These are phyloP conservation scores for Fonsecaea monophora DNA, from an alignment of 2,329 filamentous ascomycete genomes.

Conservation along the genomic window DNA sequence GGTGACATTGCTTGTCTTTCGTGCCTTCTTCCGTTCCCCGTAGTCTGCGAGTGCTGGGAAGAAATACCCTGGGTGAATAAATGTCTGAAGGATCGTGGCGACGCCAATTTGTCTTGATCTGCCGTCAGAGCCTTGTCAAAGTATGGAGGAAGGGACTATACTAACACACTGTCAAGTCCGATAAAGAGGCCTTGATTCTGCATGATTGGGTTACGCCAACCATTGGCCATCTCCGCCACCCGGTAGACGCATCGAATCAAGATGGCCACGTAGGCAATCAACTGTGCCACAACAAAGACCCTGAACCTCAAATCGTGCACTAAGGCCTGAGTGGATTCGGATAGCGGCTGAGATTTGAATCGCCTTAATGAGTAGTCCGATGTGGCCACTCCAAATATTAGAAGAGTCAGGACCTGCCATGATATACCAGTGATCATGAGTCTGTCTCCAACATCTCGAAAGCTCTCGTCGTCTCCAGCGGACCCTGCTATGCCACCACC, in stretches of 20 bases:
- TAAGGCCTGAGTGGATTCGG: conserved; percentile 16
- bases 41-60: conserved; percentile 25
- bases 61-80: conserved; percentile 35
- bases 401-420: conserved; percentile 62
- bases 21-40: conserved; percentile 5
- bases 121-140: not conserved
- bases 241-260: conserved; percentile 58
- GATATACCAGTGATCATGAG: conserved; percentile 66
- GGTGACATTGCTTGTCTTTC: not conserved
- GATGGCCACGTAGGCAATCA: conserved; percentile 50
- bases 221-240: conserved; percentile 57
- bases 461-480: conserved; percentile 48
- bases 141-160: not conserved
- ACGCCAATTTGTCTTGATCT: conserved; percentile 20
- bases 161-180: conserved; percentile 54
- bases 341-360: conserved; percentile 24
- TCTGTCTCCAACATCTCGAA: conserved; percentile 58
- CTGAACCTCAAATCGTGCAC: conserved; percentile 31
- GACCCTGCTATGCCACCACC: conserved; percentile 62
- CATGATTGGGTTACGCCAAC: conserved; percentile 55
- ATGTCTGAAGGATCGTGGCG: conserved; percentile 30
- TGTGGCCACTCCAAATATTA: conserved; percentile 41
- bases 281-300: conserved; percentile 29
- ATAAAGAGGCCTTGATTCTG: conserved; percentile 59
- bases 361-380: conserved; percentile 22